Conservation (phyloP, 768 basidiomycete species). For the Trichaptum fuscoviolaceum region DNA sequence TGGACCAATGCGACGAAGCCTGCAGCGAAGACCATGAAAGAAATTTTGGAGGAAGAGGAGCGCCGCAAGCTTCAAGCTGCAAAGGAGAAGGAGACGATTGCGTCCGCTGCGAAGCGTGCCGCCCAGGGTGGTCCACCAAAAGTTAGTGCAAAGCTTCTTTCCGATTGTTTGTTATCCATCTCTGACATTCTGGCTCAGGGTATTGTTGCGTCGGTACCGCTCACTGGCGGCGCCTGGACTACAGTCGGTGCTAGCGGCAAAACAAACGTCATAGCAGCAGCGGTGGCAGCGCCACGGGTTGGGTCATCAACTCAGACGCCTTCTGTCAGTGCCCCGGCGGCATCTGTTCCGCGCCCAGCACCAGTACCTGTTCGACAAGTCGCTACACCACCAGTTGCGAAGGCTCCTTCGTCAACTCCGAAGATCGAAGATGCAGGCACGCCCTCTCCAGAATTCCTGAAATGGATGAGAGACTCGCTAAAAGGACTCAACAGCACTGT, state of each 20-base stretch:
- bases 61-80: constrained; percentile 49
- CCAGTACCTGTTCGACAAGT: constrained; percentile 31
- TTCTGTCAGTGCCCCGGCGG: constrained; percentile 24
- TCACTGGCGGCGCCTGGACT: constrained; percentile 64
- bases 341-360: constrained; percentile 33
- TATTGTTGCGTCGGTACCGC: constrained; percentile 19
- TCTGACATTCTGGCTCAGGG: constrained; percentile 24
- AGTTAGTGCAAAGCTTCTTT: constrained; percentile 33
- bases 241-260: constrained; percentile 83
- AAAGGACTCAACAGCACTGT: constrained; percentile 68
- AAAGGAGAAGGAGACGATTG: constrained; percentile 53
- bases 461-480: constrained; percentile 83
- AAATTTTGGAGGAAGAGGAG: constrained; percentile 98
- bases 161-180: constrained; percentile 8
- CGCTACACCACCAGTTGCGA: constrained; percentile 27
- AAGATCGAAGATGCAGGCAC: constrained; percentile 46
- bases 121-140: constrained; percentile 79
- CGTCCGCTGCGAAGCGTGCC: constrained; percentile 56
- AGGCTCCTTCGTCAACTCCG: constrained; percentile 22
- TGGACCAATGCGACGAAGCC: constrained; percentile 67
- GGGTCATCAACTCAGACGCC: constrained; percentile 21
- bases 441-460: constrained; percentile 87
- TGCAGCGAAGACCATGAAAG: constrained; percentile 84
- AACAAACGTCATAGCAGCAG: constrained; percentile 28
- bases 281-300: constrained; percentile 24